phyloP scores from a whole-genome alignment of 306 rosid species.

The Sicyos baderoa region DNA sequence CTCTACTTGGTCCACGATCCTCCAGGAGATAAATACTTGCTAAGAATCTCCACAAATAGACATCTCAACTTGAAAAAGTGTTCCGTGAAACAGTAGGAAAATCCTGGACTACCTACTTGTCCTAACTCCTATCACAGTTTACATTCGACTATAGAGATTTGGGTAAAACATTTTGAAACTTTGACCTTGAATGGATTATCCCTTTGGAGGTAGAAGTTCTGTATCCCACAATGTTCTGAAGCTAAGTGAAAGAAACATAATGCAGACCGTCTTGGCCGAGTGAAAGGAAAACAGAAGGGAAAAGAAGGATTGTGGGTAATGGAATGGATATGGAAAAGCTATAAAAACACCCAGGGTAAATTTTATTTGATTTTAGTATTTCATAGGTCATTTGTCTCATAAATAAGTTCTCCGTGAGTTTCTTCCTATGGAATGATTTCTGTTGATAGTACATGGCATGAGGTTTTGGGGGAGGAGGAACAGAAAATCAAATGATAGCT shows the following conservation, averaged over 20 bases:
- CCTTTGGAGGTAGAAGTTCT: not conserved
- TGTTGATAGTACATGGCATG: not conserved
- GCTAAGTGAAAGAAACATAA: not conserved
- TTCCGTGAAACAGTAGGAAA: not conserved
- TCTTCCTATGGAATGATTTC: constrained; percentile 4
- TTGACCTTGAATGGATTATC: not conserved
- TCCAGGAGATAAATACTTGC: not conserved
- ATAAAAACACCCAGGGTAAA: not conserved
- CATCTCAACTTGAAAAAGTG: not conserved
- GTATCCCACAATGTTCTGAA: not conserved
- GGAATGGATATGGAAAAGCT: not conserved
- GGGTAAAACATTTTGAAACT: constrained; percentile 1
- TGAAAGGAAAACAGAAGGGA: not conserved
- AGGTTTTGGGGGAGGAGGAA: not conserved
- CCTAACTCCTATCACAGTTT: too few relatives aligned
- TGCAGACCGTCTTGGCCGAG: not conserved
- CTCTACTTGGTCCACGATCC: constrained; percentile 4
- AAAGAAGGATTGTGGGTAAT: not conserved
- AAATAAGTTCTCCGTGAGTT: not conserved
- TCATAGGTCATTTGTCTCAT: not conserved
- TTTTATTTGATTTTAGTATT: not conserved
- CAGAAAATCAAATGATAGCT: constrained; percentile 2
- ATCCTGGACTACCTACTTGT: not conserved
- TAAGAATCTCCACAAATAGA: not conserved
- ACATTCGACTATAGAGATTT: too few relatives aligned